Conservation (phyloP, 2,329 filamentous ascomycete species). For the Diaporthe citriasiana region DNA sequence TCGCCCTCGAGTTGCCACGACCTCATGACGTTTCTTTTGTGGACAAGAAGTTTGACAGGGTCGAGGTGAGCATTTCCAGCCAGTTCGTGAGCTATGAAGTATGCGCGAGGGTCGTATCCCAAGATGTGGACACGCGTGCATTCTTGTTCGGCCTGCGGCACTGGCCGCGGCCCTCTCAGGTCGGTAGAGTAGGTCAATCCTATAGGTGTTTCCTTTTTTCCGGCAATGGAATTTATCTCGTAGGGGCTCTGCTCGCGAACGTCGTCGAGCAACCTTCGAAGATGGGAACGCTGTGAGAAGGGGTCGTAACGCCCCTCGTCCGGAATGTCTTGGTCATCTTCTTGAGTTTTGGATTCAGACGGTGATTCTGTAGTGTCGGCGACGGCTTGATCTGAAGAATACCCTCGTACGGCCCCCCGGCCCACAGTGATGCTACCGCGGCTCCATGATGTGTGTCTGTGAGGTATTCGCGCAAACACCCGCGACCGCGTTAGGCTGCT, state of each 20-base stretch:
- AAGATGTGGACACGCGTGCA: slow-evolving; percentile 39
- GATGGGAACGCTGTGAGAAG: slow-evolving; percentile 29
- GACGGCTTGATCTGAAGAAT: slow-evolving; percentile 41
- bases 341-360: slow-evolving; percentile 19
- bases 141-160: slow-evolving; percentile 17
- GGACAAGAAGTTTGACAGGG: slow-evolving; percentile 50
- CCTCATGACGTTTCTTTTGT: slow-evolving; percentile 45
- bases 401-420: slow-evolving; percentile 55
- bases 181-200: slow-evolving; percentile 39
- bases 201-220: slow-evolving; percentile 17
- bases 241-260: slow-evolving; percentile 32
- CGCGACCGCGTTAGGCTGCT: slow-evolving; percentile 57
- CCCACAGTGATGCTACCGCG: slow-evolving; percentile 56
- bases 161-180: background rate
- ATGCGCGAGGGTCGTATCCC: slow-evolving; percentile 39
- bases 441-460: slow-evolving; percentile 55
- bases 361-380: slow-evolving; percentile 39
- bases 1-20: slow-evolving; percentile 45
- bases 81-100: slow-evolving; percentile 50
- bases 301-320: slow-evolving; percentile 33
- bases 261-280: slow-evolving; percentile 37
- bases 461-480: slow-evolving; percentile 59
- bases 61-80: slow-evolving; percentile 48
- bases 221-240: slow-evolving; percentile 15
- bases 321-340: slow-evolving; percentile 35